Conservation (phyloP, 2,329 filamentous ascomycete genomes). For the Apiospora koreana region DNA sequence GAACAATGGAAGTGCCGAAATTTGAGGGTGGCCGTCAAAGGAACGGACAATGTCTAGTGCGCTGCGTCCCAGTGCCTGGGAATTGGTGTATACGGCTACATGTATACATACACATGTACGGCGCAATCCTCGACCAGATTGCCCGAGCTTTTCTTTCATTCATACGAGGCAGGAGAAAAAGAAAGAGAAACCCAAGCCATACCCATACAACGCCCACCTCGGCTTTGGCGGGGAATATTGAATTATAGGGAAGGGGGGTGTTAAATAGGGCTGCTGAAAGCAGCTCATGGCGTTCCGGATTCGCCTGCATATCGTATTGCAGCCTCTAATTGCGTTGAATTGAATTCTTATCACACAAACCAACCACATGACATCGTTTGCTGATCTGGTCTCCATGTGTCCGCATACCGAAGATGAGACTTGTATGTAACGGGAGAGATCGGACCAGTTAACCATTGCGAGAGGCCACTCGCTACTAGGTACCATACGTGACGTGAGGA, state of each 20-base stretch:
- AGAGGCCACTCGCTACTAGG: too few species aligned
- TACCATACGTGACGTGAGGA: too few species aligned
- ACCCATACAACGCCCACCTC: background rate
- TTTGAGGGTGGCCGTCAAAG: background rate
- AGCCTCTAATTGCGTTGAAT: background rate
- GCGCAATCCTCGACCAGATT: background rate
- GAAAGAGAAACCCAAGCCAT: background rate
- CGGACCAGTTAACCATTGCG: too few species aligned
- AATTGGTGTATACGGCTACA: background rate
- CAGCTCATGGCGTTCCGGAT: slow-evolving; percentile 2
- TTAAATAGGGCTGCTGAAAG: background rate
- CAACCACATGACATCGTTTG: background rate
- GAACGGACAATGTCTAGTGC: background rate
- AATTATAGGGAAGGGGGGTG: background rate
- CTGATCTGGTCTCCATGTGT: background rate
- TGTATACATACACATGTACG: background rate
- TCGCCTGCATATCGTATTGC: background rate
- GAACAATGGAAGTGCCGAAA: background rate
- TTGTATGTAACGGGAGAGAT: too few species aligned
- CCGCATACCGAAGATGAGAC: background rate
- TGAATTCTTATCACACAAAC: background rate
- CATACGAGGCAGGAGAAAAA: background rate
- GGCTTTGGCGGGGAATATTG: background rate
- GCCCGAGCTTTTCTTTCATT: background rate
- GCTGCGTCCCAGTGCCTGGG: background rate